Evolutionary conservation across 352 stramenopile species (phyloP).

Genomic region (Saprolegnia parasitica): DNA sequence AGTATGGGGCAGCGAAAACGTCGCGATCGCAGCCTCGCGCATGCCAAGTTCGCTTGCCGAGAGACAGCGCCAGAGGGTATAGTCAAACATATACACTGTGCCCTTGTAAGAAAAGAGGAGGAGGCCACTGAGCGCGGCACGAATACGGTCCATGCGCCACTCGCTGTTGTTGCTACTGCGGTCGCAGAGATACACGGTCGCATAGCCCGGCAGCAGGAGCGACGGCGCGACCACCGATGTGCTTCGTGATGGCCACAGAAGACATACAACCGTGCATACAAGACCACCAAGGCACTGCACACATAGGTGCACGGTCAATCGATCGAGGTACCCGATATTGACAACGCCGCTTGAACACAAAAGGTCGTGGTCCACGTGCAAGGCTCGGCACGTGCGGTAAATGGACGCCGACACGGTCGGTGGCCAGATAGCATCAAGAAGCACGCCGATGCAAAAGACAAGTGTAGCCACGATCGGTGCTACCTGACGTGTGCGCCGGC

Average conservation of each 20-base stretch:
- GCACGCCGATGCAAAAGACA: not conserved
- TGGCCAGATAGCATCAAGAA: not conserved
- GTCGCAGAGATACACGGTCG: not conserved
- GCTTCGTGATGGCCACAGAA: not conserved
- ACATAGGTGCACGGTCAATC: not conserved
- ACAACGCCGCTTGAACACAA: constrained; percentile 8
- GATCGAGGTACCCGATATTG: not conserved
- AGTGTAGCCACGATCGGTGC: not conserved
- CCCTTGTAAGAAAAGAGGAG: not conserved
- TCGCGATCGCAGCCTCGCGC: not conserved
- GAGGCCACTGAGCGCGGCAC: not conserved
- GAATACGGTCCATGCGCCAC: not conserved
- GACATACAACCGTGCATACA: not conserved
- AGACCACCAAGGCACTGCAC: not conserved
- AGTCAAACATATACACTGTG: not conserved
- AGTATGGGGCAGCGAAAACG: not conserved
- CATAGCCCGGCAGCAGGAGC: not conserved
- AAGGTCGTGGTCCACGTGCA: not conserved
- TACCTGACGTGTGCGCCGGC: not conserved
- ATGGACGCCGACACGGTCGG: not conserved
- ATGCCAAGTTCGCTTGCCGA: not conserved
- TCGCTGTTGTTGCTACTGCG: not conserved
- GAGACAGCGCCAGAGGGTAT: not conserved
- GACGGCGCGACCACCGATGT: not conserved
- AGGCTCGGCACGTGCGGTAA: not conserved